Evolutionary conservation across 2,329 filamentous ascomycete genomes (phyloP), one percentile per base, ranked within the genome.

Genomic region (Simplicillium sp.): DNA sequence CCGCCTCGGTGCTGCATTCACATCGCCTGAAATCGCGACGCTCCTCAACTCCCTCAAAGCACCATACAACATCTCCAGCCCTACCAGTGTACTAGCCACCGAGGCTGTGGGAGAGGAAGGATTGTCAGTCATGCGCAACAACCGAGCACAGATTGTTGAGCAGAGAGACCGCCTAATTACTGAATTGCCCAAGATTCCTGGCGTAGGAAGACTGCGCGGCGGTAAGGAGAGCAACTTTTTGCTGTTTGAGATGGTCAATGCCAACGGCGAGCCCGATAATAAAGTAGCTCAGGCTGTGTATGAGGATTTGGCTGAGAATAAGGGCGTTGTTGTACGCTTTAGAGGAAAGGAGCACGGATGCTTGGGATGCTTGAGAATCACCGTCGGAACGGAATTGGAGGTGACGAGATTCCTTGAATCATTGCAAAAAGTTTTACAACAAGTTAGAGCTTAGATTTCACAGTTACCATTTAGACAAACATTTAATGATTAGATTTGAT

Each of bases 31-130:
- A 6, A 82, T 98, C 46, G 88, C 90, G 2, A 63, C 66, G 13
- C 69, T 98, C 11, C 72, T 98, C 41, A 98, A 98, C 66, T 88
- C 75, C 57, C 72, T 98, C 54, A 97, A 97, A 65, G 90, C 92
- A 0, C 92, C 92, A 1, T 98, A 98, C 68, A 97, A 96, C 64
- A 82, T 98, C 53, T 84, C 87, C 4, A 90, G 82, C 52, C 87
- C 87, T 1, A 96, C 90, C 1, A 88, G 82, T 52, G 80, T 82
- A 29, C 71, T 98, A 14, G 92, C 89, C 1, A 75, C 71, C 31
- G 77, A 82, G 16, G 89, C 87, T 3, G 67, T 97, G 32, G 71
- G 75, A 2, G 65, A 70, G 0, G 62, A 70, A 14, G 89, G 89
- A 20, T 61, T 97, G 35, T 65, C 70, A 1, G 71, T 82, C 12